phyloP scores from a whole-genome alignment of 2,329 filamentous ascomycete genomes.

The Apiospora sp. region DNA sequence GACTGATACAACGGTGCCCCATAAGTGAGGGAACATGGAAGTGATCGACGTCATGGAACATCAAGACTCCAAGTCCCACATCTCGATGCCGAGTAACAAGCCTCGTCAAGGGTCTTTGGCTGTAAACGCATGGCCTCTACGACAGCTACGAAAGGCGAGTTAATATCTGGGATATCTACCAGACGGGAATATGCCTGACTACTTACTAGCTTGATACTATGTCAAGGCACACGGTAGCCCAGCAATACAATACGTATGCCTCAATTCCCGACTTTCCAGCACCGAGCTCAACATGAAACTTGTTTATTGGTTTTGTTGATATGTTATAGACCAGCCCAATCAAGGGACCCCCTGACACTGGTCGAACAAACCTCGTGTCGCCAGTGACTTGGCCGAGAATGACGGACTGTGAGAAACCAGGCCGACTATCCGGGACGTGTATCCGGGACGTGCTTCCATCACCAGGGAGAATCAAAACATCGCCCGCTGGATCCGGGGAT shows the following conservation, averaged over 20 bases:
- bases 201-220: too few relatives aligned
- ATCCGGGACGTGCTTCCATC: not conserved
- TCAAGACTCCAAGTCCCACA: not conserved
- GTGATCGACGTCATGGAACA: not conserved
- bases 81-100: not conserved
- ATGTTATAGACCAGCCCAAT: not conserved
- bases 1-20: not conserved
- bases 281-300: not conserved
- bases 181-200: not conserved
- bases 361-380: not conserved
- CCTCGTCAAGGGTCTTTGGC: too few relatives aligned
- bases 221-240: not conserved
- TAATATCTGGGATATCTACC: fast-evolving
- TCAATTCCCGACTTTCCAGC: not conserved
- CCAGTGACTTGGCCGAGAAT: not conserved
- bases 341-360: not conserved
- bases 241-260: not conserved
- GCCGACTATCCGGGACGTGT: not conserved
- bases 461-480: not conserved
- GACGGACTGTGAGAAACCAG: not conserved
- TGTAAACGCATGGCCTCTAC: too few relatives aligned
- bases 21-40: not conserved
- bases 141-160: too few relatives aligned
- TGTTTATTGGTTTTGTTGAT: not conserved
- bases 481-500: not conserved